Evolutionary conservation across 1,284 basidiomycete species (phyloP).

Genomic region (Porphyrellus sp.): DNA sequence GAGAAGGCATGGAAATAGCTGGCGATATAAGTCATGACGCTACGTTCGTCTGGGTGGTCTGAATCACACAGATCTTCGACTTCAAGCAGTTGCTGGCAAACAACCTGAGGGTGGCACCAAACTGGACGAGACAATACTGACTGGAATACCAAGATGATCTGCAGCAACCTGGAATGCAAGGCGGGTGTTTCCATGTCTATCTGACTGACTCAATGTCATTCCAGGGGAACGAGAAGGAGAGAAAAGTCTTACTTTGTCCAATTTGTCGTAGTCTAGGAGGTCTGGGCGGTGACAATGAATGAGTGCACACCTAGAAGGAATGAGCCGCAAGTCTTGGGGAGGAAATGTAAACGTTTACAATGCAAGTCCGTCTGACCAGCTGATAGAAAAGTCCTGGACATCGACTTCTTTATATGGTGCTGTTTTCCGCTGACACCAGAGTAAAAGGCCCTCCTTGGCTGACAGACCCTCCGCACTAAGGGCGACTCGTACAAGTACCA

Average conservation of each 20-base stretch:
- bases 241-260: slow-evolving; percentile 62
- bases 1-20: slow-evolving; percentile 99
- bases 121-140: slow-evolving; percentile 40
- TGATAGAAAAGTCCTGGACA: slow-evolving; percentile 89
- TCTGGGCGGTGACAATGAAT: slow-evolving; percentile 98
- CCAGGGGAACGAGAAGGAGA: background rate
- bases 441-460: slow-evolving; percentile 91
- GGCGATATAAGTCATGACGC: slow-evolving; percentile 94
- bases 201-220: slow-evolving; percentile 43
- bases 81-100: slow-evolving; percentile 82
- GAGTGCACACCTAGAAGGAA: slow-evolving; percentile 75
- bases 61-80: slow-evolving; percentile 95
- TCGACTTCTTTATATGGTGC: slow-evolving; percentile 88
- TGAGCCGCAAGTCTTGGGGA: slow-evolving; percentile 4
- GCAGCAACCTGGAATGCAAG: slow-evolving; percentile 87
- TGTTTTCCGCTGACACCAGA: slow-evolving; percentile 99
- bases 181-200: slow-evolving; percentile 77
- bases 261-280: slow-evolving; percentile 81
- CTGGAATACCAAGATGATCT: slow-evolving; percentile 85
- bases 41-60: slow-evolving; percentile 86
- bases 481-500: slow-evolving; percentile 19
- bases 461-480: slow-evolving; percentile 92
- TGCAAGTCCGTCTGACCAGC: slow-evolving; percentile 93
- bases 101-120: slow-evolving; percentile 3
- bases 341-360: slow-evolving; percentile 57